Base-by-base conservation (phyloP, 2,329 filamentous ascomycete species). In the Ophiostoma sp. region DNA sequence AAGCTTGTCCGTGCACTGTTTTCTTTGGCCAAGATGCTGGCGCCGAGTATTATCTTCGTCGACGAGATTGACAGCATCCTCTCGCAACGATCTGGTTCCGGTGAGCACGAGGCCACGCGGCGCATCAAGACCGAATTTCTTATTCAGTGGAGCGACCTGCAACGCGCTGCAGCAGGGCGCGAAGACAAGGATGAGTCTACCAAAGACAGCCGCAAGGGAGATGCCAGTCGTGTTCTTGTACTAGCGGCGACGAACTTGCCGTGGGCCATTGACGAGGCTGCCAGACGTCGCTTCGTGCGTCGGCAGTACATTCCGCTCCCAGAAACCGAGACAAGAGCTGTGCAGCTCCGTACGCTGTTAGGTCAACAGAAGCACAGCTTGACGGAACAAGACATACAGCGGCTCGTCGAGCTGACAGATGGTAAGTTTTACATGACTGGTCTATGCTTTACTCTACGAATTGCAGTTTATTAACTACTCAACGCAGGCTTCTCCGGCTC, bases 111-210 rank as follows among this genome's bases (percentile, higher is more conserved):
- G 82, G 94, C 96, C 0, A 97, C 94, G 0, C 87, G 95, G 73
- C 89, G 96, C 72, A 97, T 98, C 79, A 99, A 99, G 83, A 99
- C 96, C 0, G 96, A 99, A 80, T 99, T 99, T 78, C 84, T 99
- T 39, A 98, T 99, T 36, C 95, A 98, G 79, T 99, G 96, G 96
- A 96, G 93, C 74, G 94, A 98, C 80, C 84, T 99, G 2, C 94
- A 78, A 79, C 91, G 94, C 76, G 96, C 96, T 2, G 96, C 96
- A 7, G 95, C 95, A 3, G 95, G 95, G 0, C 88, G 93, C 50
- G 94, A 97, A 45, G 74, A 79, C 85, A 88, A 66, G 87, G 87
- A 89, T 17, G 90, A 87, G 74, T 89, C 92, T 48, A 89, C 93
- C 52, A 92, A 88, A 77, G 89, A 91, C 74, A 86, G 87, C 72